phyloP scores from a whole-genome alignment of 177 flowering plant species.

The Telopea speciosissima region DNA sequence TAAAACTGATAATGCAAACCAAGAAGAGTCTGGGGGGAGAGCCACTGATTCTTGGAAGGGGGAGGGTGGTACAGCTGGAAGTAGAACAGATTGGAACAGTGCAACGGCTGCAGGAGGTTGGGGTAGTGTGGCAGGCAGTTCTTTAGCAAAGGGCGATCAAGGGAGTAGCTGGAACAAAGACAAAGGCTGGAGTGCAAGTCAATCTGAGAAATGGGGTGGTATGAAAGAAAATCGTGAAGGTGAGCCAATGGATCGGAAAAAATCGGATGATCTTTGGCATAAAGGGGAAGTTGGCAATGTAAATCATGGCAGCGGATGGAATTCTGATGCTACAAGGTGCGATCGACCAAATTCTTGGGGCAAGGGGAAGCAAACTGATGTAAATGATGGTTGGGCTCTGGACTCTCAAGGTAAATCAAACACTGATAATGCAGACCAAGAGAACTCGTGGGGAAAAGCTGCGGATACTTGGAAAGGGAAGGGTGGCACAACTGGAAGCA shows the following conservation, averaged over 20 bases:
- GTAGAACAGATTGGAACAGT: constrained; percentile 19
- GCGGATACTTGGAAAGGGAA: constrained; percentile 12
- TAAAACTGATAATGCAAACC: neutral
- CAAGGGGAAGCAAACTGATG: constrained; percentile 10
- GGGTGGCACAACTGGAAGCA: constrained; percentile 15
- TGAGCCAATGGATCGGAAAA: no score
- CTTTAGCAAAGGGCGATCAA: no score
- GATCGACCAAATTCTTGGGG: constrained; percentile 9
- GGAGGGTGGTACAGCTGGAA: constrained; percentile 13
- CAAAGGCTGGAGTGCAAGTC: constrained; percentile 9
- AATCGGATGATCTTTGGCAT: constrained; percentile 9
- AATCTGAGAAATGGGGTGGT: constrained; percentile 18
- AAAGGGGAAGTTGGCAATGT: constrained; percentile 4
- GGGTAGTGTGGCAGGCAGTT: no score
- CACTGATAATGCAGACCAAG: constrained; percentile 8
- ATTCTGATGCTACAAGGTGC: neutral
- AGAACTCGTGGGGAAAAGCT: constrained; percentile 30
- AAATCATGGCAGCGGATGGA: neutral
- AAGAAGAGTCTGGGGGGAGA: constrained; percentile 30
- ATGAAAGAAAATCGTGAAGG: neutral
- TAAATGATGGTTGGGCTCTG: constrained; percentile 11
- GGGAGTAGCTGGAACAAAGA: constrained; percentile 4
- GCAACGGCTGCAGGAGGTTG: constrained; percentile 9
- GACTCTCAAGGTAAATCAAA: no score
- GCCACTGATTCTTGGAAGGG: constrained; percentile 15